Evolutionary conservation across 129 eudicot species (phyloP).

Genomic region (Silybum marianum): DNA sequence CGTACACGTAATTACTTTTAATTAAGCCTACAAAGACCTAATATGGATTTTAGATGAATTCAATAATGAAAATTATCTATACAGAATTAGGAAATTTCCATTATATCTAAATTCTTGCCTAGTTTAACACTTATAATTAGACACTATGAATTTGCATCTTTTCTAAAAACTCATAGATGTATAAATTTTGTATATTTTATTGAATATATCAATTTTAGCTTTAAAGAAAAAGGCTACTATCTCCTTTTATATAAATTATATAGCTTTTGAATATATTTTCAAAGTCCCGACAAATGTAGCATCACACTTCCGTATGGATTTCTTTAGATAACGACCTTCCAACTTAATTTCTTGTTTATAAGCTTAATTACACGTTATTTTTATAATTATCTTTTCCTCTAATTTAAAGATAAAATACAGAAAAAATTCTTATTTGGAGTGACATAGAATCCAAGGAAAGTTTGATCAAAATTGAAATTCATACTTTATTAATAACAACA

Average conservation of each 20-base stretch:
- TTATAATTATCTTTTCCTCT: not conserved
- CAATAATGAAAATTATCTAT: not conserved
- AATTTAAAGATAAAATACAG: not conserved
- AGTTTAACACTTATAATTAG: not conserved
- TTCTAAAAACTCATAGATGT: not conserved
- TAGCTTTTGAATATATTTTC: not conserved
- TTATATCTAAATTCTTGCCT: not conserved
- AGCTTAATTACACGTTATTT: not conserved
- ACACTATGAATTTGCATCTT: not conserved
- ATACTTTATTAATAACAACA: not conserved
- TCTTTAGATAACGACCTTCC: slow-evolving; percentile 4
- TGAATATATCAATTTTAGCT: slow-evolving; percentile 18
- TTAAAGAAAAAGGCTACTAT: slow-evolving; percentile 8
- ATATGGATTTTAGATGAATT: no score
- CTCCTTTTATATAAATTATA: not conserved
- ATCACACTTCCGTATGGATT: slow-evolving; percentile 2
- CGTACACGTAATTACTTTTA: not conserved
- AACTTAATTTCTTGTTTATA: not conserved
- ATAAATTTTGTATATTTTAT: slow-evolving; percentile 7
- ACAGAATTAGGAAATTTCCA: not conserved
- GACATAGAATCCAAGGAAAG: not conserved
- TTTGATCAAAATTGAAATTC: not conserved
- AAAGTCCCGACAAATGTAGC: not conserved
- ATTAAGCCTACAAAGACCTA: not conserved
- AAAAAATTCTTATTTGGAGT: not conserved